Evolutionary conservation across 2,329 filamentous ascomycete species (phyloP), one percentile per base, ranked within the genome.

Genomic region (Hortaea werneckii): DNA sequence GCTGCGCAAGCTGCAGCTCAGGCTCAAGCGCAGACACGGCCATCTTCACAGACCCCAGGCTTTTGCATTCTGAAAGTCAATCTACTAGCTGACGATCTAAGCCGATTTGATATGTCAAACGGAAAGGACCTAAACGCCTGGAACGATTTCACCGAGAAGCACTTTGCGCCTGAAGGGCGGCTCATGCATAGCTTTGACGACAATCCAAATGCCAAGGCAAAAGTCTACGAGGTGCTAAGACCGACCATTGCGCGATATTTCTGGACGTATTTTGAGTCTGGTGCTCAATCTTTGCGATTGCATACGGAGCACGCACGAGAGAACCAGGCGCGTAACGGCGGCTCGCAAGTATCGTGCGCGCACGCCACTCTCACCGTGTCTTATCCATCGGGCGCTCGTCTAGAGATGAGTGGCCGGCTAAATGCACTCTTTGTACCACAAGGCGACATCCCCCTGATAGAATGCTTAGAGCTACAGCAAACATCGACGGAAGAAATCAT

Each of bases 191-290:
- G 47, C 37, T 58, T 60, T 42, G 48, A 56, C 42, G 46, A 50
- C 6, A 40, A 45, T 26, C 39, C 45, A 5, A 48, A 43, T 30
- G 42, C 43, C 13, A 52, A 50, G 12, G 77, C 83, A 45, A 95
- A 94, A 69, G 80, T 84, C 58, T 95, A 89, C 58, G 89, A 95
- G 62, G 87, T 96, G 41, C 78, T 83, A 2, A 86, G 79, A 48
- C 79, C 88, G 3, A 85, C 85, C 1, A 73, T 98, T 40, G 80
- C 90, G 30, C 81, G 90, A 58, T 96, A 92, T 65, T 95, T 95
- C 63, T 80, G 85, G 57, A 89, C 87, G 0, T 84, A 94, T 58
- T 95, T 92, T 62, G 82, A 83, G 47, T 90, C 87, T 50, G 89
- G 88, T 5, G 82, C 95, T 45, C 83, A 79, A 55, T 86, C 82